Conservation (phyloP, 176 grass and related monocot genomes). For the Triticum monococcum region DNA sequence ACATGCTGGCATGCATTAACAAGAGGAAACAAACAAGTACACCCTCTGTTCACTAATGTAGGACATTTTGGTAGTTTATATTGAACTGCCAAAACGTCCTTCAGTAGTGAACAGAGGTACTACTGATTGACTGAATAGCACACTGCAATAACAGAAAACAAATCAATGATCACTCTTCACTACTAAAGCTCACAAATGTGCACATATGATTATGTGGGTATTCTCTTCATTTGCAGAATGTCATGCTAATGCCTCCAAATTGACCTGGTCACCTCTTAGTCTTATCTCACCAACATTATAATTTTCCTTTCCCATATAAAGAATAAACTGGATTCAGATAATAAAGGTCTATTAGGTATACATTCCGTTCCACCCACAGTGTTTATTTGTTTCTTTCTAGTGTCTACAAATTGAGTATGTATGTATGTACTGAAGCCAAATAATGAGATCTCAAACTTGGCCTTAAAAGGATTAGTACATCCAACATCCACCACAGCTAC, state of each 20-base stretch:
- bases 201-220: background rate
- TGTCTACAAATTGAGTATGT: background rate
- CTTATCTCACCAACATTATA: background rate
- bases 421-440: background rate
- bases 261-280: background rate
- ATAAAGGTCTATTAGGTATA: background rate
- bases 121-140: background rate
- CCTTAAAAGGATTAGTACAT: conserved; percentile 11
- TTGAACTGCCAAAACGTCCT: too few relatives aligned
- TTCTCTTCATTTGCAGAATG: background rate
- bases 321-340: background rate
- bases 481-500: background rate
- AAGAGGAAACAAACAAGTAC: conserved; percentile 4
- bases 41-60: too few relatives aligned
- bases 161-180: background rate
- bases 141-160: background rate
- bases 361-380: background rate
- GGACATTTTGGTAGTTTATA: background rate
- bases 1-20: background rate
- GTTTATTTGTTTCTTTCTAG: background rate
- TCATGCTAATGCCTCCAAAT: conserved; percentile 8
- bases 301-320: background rate
- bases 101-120: too few relatives aligned
- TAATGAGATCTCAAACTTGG: background rate
- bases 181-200: background rate